Percentiles rank a stretch among this genome's conserved stretches.
Evolutionary conservation across 768 basidiomycete genomes (phyloP).

Genomic region (Lactarius quietus): DNA sequence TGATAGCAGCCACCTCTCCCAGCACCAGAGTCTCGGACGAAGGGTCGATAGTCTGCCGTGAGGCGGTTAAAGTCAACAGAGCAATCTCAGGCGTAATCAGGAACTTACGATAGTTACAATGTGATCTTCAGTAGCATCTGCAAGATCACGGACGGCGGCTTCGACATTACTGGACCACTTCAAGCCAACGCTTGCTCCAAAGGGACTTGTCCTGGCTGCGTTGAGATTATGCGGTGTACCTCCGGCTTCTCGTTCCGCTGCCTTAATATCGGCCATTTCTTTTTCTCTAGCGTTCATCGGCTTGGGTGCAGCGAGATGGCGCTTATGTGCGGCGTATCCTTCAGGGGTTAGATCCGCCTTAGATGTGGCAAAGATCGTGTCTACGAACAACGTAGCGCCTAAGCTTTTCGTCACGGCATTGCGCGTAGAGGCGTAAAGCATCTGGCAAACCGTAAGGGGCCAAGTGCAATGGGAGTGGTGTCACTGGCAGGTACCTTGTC

Average conservation of each 20-base stretch:
- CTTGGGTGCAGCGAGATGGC: conserved; percentile 68
- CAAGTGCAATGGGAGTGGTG: neutral
- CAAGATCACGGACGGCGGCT: conserved; percentile 59
- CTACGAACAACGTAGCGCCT: conserved; percentile 67
- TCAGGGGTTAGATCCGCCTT: conserved; percentile 62
- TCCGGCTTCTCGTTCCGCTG: conserved; percentile 65
- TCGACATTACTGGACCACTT: conserved; percentile 64
- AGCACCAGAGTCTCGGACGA: conserved; percentile 57
- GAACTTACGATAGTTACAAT: conserved; percentile 63
- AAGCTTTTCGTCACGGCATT: conserved; percentile 65
- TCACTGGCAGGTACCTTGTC: conserved; percentile 55
- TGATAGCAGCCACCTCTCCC: conserved; percentile 38
- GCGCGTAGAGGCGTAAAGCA: conserved; percentile 85
- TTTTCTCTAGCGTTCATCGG: conserved; percentile 81
- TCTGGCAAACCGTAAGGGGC: conserved; percentile 41
- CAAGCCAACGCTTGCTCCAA: conserved; percentile 60
- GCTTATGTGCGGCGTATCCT: conserved; percentile 70
- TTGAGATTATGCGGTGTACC: conserved; percentile 55
- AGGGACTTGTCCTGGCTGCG: conserved; percentile 49
- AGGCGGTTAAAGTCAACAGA: neutral
- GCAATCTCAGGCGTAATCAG: neutral
- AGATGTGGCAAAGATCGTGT: conserved; percentile 74
- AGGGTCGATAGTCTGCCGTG: conserved; percentile 59
- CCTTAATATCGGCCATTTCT: conserved; percentile 72
- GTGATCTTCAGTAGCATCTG: conserved; percentile 43